Base-by-base conservation (phyloP, 2,329 filamentous ascomycete species). In the Cercospora zeina region DNA sequence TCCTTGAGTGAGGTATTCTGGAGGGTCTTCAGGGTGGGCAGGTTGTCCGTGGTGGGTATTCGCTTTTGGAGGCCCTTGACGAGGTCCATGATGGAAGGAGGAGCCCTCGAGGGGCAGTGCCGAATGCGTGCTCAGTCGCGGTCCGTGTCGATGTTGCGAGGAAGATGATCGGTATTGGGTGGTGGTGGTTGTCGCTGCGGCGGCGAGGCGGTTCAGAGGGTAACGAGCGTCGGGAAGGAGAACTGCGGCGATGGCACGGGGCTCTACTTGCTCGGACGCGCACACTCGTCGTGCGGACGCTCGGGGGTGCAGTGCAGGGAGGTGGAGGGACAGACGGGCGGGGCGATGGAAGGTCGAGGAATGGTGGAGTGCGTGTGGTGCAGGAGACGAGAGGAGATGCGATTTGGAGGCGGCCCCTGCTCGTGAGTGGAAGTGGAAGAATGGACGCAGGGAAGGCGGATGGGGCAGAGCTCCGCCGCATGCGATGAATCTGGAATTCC, bases 11-110 rank as follows among this genome's bases (percentile, higher is more conserved):
- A 71, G 34, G 67, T 65, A 61, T 71, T 64, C 54, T 71, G 69
- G 7, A 79, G 64, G 57, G 77, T 75, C 63, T 81, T 78, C 51
- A 80, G 70, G 53, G 77, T 78, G 31, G 80, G 77, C 31, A 79
- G 67, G 58, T 72, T 72, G 61, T 78, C 75, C 39, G 79, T 70
- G 31, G 78, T 76, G 33, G 79, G 80, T 64, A 82, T 68, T 67
- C 78, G 76, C 73, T 79, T 78, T 61, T 75, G 74, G 47, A 81
- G 68, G 65, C 78, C 76, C 62, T 77, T 73, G 58, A 79, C 67
- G 63, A 77, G 71, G 54, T 78, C 77, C 79, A 81, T 81, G 63
- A 58, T 68, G 61, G 65, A 54, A 49, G 45, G 30, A 33, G 57
- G 53, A 45, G 65, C 64, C 63, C 63, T 49, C 63, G 54, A 60